Evolutionary conservation across 1,284 basidiomycete species (phyloP).

Genomic region (Pseudomicrostroma phylloplanum): DNA sequence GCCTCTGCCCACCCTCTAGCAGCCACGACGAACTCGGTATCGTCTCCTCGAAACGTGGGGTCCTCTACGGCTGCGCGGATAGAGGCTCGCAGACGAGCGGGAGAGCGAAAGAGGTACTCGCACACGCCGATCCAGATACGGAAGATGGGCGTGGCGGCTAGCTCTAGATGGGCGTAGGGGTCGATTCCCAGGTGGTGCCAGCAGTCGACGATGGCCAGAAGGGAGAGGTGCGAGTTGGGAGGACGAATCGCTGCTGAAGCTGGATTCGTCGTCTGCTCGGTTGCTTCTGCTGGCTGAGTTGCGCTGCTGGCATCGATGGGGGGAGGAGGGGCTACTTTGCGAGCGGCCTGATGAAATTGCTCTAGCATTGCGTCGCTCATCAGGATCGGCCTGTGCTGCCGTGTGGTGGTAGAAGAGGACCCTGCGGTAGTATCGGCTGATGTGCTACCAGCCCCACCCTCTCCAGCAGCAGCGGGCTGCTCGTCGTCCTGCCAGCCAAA

Average conservation of each 20-base stretch:
- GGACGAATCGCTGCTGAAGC: constrained; percentile 17
- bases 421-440: constrained; percentile 6
- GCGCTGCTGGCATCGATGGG: neutral
- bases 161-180: constrained; percentile 82
- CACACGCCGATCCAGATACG: constrained; percentile 95
- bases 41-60: constrained; percentile 75
- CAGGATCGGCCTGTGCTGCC: constrained; percentile 64
- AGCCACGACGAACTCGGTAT: constrained; percentile 88
- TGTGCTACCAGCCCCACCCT: constrained; percentile 4
- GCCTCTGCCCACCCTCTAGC: constrained; percentile 75
- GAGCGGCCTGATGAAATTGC: constrained; percentile 72
- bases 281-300: neutral
- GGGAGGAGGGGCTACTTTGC: constrained; percentile 32
- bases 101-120: constrained; percentile 81
- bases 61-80: constrained; percentile 65
- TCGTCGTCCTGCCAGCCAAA: constrained; percentile 59
- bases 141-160: constrained; percentile 94
- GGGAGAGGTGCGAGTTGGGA: constrained; percentile 83
- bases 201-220: constrained; percentile 98
- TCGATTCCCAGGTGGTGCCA: constrained; percentile 83
- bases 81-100: constrained; percentile 29
- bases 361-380: constrained; percentile 81
- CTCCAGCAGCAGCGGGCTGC: constrained; percentile 18
- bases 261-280: neutral
- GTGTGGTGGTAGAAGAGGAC: constrained; percentile 9